These are phyloP conservation scores for Eimeria brunetti DNA, from an alignment of 169 alveolate genomes.

Conservation along the genomic window DNA sequence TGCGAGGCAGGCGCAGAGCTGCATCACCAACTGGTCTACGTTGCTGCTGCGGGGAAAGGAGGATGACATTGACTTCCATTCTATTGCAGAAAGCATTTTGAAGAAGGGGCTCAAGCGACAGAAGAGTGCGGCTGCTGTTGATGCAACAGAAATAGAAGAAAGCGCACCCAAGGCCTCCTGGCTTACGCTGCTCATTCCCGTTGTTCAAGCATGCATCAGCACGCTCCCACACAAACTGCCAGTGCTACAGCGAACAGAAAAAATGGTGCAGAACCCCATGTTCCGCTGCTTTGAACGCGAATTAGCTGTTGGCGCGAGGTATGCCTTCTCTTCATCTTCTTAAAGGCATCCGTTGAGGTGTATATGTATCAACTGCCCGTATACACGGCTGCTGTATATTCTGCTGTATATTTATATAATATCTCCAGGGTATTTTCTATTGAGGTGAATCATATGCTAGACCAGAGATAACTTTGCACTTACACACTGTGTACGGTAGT, in stretches of 20 bases:
- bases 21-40: slow-evolving; percentile 76
- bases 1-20: slow-evolving; percentile 34
- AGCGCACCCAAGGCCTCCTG: slow-evolving; percentile 62
- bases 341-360: too few relatives aligned
- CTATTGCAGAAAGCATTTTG: slow-evolving; percentile 23
- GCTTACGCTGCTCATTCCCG: slow-evolving; percentile 80
- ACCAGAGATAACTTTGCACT: too few relatives aligned
- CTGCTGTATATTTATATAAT: too few relatives aligned
- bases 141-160: slow-evolving; percentile 14
- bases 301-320: slow-evolving; percentile 88
- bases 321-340: slow-evolving; percentile 5
- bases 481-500: too few relatives aligned
- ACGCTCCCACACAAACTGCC: slow-evolving; percentile 89
- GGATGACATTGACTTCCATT: slow-evolving; percentile 79
- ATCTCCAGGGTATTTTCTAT: too few relatives aligned
- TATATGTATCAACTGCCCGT: too few relatives aligned
- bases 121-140: slow-evolving; percentile 21
- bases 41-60: slow-evolving; percentile 79
- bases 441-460: too few relatives aligned
- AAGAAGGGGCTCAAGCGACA: slow-evolving; percentile 24
- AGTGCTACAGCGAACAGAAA: slow-evolving; percentile 87
- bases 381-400: too few relatives aligned
- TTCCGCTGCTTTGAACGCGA: slow-evolving; percentile 97
- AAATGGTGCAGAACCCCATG: slow-evolving; percentile 93
- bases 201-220: slow-evolving; percentile 81